phyloP scores from a whole-genome alignment of 495 filamentous ascomycete species.

The Penicillium mononematosum region DNA sequence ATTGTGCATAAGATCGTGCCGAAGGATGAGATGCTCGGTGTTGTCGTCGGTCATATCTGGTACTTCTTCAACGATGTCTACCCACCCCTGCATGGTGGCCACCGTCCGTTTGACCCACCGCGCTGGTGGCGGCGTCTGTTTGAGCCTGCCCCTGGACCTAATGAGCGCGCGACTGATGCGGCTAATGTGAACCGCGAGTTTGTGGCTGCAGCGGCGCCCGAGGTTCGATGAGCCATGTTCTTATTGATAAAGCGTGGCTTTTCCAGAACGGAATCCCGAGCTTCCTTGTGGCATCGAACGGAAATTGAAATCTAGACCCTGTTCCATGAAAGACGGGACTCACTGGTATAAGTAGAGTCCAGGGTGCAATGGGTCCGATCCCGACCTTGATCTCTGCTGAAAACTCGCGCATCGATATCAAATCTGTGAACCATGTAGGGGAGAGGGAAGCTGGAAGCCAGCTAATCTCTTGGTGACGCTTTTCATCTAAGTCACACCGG shows the following conservation, averaged over 20 bases:
- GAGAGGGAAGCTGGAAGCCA: neutral
- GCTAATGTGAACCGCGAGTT: conserved; percentile 38
- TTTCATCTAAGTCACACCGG: neutral
- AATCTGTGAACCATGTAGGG: neutral
- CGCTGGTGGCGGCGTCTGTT: conserved; percentile 89
- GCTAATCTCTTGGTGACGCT: neutral
- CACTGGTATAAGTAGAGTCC: neutral
- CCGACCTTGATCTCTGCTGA: neutral
- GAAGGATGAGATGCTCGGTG: conserved; percentile 93
- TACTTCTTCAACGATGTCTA: conserved; percentile 99
- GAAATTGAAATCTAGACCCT: neutral
- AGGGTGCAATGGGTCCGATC: neutral
- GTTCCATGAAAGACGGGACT: neutral
- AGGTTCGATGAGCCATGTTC: conserved; percentile 35
- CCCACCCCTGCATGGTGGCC: conserved; percentile 81
- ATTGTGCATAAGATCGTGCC: conserved; percentile 82
- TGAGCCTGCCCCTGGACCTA: conserved; percentile 45
- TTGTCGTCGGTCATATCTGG: conserved; percentile 93
- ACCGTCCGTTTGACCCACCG: conserved; percentile 85
- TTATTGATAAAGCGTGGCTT: neutral
- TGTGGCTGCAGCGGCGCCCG: conserved; percentile 41
- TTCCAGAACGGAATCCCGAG: too few species aligned
- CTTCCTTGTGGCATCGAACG: neutral
- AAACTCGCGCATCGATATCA: neutral
- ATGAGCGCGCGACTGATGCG: conserved; percentile 26